Conservation (phyloP, 2,329 filamentous ascomycete species). For the Fusarium sp. region DNA sequence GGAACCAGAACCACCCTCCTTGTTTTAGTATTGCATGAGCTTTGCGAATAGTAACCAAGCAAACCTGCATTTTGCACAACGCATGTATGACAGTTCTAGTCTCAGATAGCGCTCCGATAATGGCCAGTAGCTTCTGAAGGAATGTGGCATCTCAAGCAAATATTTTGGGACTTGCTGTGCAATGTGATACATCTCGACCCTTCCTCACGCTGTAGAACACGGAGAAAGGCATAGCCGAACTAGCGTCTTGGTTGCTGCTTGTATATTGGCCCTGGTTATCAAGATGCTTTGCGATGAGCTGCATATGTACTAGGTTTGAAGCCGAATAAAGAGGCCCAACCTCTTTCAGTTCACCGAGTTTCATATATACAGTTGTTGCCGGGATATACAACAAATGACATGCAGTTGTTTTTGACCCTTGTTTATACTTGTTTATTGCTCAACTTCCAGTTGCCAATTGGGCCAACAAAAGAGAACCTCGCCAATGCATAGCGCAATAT, state of each 20-base stretch:
- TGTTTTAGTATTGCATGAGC: background rate
- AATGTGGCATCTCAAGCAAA: slow-evolving; percentile 29
- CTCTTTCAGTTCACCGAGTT: background rate
- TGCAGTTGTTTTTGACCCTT: background rate
- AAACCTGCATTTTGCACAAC: slow-evolving; percentile 24
- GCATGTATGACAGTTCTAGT: slow-evolving; percentile 11
- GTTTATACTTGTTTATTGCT: background rate
- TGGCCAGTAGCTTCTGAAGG: slow-evolving; percentile 1
- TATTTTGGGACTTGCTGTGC: background rate
- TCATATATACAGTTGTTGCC: background rate
- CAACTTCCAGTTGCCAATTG: background rate
- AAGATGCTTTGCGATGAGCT: background rate
- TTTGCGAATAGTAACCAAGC: slow-evolving; percentile 1
- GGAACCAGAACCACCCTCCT: slow-evolving; percentile 9
- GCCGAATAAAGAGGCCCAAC: background rate
- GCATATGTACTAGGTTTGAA: background rate
- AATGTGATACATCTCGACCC: background rate
- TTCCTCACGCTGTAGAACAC: background rate
- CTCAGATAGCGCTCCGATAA: background rate
- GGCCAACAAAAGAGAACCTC: background rate
- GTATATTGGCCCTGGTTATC: background rate
- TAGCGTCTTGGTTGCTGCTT: background rate
- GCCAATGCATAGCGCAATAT: background rate
- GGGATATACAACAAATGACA: background rate
- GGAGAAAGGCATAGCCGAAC: background rate